Evolutionary conservation across 805 yeast genomes (phyloP), one percentile per base, ranked within the genome.

Genomic region (Wickerhamiella sorbophila): DNA sequence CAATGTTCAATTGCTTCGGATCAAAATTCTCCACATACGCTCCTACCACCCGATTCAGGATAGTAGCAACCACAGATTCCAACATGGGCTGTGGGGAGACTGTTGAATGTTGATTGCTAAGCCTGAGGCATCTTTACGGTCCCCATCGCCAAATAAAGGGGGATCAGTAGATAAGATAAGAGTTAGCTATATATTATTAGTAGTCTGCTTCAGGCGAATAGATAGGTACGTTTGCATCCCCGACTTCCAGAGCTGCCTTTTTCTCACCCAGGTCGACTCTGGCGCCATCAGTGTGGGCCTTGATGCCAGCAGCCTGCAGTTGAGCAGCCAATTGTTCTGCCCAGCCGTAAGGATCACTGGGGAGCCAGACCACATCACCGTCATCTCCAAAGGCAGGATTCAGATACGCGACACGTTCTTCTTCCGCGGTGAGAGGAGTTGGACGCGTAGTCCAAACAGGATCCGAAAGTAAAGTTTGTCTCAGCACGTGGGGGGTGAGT

Each of bases 1-100:
- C 98, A 42, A 91, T 87, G 52, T 91, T 87, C 54, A 91, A 65
- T 56, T 91, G 95, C 51, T 82, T 83, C 15, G 97, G 86, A 63
- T 91, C 98, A 60, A 91, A 91, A 61, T 93, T 83, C 62, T 93
- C 94, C 38, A 88, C 86, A 59, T 86, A 85, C 24, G 55, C 48
- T 18, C 54, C 69, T 42, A 64, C 53, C 44, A 63, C 57, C 38
- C 66, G 53, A 50, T 66, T 65, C 44, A 66, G 52, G 31, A 66
- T 53, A 33, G 69, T 59, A 9, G 71, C 69, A 16, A 62, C 68
- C 29, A 66, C 47, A n/a, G 67, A 55, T 49, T 65, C 70, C 51
- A 65, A 50, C 70, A 65, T 65, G 26, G 4, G 32, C 21, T 15
- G 22, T 12, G 15, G 24, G 32, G 5, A 12, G 19, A 16, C 17